These are phyloP conservation scores for Annulohypoxylon moriforme DNA, from an alignment of 495 filamentous ascomycete genomes.

Conservation along the genomic window DNA sequence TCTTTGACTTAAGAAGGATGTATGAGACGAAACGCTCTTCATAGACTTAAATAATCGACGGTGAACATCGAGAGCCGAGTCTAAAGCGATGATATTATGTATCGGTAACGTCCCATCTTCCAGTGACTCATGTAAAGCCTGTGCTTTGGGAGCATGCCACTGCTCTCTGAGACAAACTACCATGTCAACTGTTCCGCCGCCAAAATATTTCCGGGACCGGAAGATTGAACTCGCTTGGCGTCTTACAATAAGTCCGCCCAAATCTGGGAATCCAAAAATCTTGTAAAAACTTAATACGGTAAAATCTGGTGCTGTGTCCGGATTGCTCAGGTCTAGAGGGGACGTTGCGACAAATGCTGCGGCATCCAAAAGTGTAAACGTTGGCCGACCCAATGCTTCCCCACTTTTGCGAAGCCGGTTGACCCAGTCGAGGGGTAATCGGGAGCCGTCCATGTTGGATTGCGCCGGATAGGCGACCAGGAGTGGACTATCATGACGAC, in stretches of 20 bases:
- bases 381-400: constrained; percentile 25
- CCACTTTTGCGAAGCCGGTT: constrained; percentile 58
- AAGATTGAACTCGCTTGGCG: constrained; percentile 74
- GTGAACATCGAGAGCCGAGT: constrained; percentile 77
- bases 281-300: constrained; percentile 94
- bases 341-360: constrained; percentile 83
- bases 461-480: constrained; percentile 91
- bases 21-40: constrained; percentile 77
- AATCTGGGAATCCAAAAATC: constrained; percentile 94
- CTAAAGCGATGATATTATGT: constrained; percentile 86
- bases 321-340: constrained; percentile 74
- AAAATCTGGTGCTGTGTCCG: constrained; percentile 79
- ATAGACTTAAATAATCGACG: constrained; percentile 76
- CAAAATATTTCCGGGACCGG: constrained; percentile 79
- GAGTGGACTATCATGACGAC: constrained; percentile 36
- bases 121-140: constrained; percentile 79
- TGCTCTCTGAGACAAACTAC: constrained; percentile 67
- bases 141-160: constrained; percentile 79
- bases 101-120: constrained; percentile 93
- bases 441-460: constrained; percentile 92
- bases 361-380: constrained; percentile 90
- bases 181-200: constrained; percentile 95
- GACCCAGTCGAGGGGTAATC: constrained; percentile 79
- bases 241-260: constrained; percentile 87
- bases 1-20: constrained; percentile 68